Base-by-base conservation (phyloP, 2,329 filamentous ascomycete genomes). In the Talaromyces sp. region DNA sequence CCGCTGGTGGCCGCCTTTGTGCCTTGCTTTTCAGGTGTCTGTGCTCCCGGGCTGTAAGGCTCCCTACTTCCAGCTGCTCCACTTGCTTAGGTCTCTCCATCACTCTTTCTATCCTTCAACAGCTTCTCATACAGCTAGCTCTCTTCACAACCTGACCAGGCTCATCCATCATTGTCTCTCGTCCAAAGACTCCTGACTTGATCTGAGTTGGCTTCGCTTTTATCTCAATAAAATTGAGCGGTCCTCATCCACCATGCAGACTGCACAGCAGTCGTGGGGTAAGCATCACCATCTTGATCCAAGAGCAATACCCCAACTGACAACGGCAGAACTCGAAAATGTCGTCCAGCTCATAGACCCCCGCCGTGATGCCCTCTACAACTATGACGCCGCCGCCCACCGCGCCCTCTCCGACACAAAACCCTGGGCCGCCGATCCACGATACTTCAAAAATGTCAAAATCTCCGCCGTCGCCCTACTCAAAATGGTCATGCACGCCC, bases 401-500 rank as follows among this genome's bases (percentile, higher is more conserved):
- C 91, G 90, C 74, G 80, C 84, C 43, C 85, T 91, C 69, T 85
- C 84, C 68, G 80, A 84, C 11, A 82, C 84, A 25, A 86, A 86
- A 63, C 93, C 93, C 67, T 98, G 95, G 95, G 82, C 81, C 59
- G 83, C 82, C 56, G 89, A 97, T 74, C 89, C 90, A 0, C 85
- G 92, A 78, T 89, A 97, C 83, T 99, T 98, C 86, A 96, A 94
- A 77, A 86, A 91, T 63, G 92, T 98, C 56, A 92, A 93, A 73
- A 94, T 99, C 79, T 96, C 92, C 61, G 93, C 95, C 66, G 89
- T 97, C 13, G 95, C 95, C 5, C 86, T 99, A 66, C 87, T 98
- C 71, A 99, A 99, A 82, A 99, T 99, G 95, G 92, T 96, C 69
- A 98, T 97, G 91, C 95, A 99, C 77, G 95, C 95, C 10, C 91